Evolutionary conservation across 2,329 filamentous ascomycete species (phyloP).

Genomic region (Didymella pomorum): DNA sequence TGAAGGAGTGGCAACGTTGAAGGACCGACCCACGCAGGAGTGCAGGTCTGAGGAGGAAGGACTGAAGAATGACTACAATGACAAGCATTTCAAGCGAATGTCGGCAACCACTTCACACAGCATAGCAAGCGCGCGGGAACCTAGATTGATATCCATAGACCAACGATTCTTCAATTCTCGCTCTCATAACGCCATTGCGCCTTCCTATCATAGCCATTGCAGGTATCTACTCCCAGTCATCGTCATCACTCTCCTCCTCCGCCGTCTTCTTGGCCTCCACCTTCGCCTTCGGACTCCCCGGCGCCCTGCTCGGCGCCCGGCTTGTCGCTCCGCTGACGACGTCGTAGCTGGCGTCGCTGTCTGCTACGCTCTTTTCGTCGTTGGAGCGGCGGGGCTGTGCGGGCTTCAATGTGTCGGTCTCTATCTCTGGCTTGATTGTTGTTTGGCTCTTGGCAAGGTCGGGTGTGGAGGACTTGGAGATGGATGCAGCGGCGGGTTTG

Average conservation of each 20-base stretch:
- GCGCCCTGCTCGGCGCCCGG: conserved; percentile 63
- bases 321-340: conserved; percentile 80
- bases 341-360: conserved; percentile 96
- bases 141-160: background rate
- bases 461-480: conserved; percentile 22
- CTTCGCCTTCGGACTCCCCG: conserved; percentile 67
- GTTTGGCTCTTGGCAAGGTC: conserved; percentile 47
- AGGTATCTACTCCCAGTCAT: conserved; percentile 75
- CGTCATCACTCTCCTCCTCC: conserved; percentile 67
- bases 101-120: background rate
- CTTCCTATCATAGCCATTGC: background rate
- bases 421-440: conserved; percentile 48
- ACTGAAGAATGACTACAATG: background rate
- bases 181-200: background rate
- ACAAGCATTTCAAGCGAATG: background rate
- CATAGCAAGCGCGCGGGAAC: background rate
- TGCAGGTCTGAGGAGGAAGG: background rate
- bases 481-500: conserved; percentile 8
- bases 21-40: no score
- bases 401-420: conserved; percentile 62
- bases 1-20: no score
- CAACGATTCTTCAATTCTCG: background rate
- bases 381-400: conserved; percentile 72
- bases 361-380: conserved; percentile 78
- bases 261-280: conserved; percentile 52